phyloP scores from a whole-genome alignment of 331 rosid genomes.

The Malus hybrid region DNA sequence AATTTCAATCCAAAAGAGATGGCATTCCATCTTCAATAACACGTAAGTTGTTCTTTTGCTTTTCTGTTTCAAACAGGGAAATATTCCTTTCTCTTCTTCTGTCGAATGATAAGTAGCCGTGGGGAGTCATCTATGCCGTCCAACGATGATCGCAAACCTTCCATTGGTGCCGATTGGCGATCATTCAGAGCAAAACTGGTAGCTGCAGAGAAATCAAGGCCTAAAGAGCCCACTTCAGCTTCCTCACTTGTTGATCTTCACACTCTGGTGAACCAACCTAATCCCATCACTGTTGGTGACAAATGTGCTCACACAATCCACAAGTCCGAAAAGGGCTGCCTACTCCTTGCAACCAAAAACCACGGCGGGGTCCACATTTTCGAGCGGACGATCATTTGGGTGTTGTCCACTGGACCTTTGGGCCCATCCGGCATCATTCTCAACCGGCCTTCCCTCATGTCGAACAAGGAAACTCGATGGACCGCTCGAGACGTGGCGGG shows the following conservation, averaged over 20 bases:
- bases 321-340: constrained; percentile 49
- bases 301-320: constrained; percentile 45
- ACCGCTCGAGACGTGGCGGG: constrained; percentile 47
- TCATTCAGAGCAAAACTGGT: constrained; percentile 72
- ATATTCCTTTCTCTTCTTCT: background rate
- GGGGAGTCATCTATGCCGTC: constrained; percentile 33
- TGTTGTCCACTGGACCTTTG: constrained; percentile 47
- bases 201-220: constrained; percentile 35
- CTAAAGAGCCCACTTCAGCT: constrained; percentile 16
- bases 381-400: constrained; percentile 57
- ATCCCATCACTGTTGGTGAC: constrained; percentile 25
- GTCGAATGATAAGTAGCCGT: constrained; percentile 30
- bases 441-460: constrained; percentile 64
- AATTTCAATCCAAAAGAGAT: constrained; percentile 9
- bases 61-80: background rate
- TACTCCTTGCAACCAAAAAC: constrained; percentile 55
- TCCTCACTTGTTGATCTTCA: background rate
- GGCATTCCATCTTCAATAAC: constrained; percentile 3
- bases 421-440: constrained; percentile 72
- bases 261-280: background rate
- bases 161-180: constrained; percentile 51
- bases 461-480: constrained; percentile 63
- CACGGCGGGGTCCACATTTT: constrained; percentile 88
- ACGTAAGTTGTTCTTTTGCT: constrained; percentile 1
- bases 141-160: constrained; percentile 31